Percentiles rank a stretch among this genome's conserved stretches.
These are phyloP conservation scores for Diaporthe citri DNA, from an alignment of 2,329 filamentous ascomycete genomes.

Conservation along the genomic window DNA sequence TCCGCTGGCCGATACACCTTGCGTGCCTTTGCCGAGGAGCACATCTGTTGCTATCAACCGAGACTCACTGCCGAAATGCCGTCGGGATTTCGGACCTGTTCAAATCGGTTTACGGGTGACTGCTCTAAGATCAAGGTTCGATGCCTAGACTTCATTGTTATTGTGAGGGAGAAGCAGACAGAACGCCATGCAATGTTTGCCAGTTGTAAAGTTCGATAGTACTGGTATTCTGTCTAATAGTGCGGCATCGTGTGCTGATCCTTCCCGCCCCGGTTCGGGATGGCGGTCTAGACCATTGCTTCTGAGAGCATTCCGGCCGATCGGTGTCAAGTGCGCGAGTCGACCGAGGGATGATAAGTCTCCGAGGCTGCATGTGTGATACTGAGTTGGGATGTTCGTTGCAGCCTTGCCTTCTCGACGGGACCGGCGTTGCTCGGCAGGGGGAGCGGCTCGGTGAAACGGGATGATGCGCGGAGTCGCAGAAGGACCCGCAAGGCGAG, in stretches of 20 bases:
- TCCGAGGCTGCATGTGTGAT: not conserved
- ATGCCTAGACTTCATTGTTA: not conserved
- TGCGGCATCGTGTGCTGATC: conserved; percentile 1
- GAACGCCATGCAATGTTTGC: not conserved
- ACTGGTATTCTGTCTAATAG: not conserved
- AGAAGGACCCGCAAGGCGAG: not conserved
- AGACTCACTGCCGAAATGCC: not conserved
- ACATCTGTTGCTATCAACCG: not conserved
- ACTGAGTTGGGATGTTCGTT: conserved; percentile 4
- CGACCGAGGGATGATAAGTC: not conserved
- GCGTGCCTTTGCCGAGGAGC: not conserved
- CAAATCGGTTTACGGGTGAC: too few relatives aligned
- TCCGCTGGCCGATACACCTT: not conserved
- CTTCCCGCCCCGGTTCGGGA: not conserved
- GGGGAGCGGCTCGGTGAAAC: conserved; percentile 7
- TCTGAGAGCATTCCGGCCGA: conserved; percentile 11
- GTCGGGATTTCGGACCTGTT: not conserved
- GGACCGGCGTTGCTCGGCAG: not conserved
- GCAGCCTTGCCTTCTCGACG: not conserved
- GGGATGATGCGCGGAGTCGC: not conserved
- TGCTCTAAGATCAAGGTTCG: not conserved
- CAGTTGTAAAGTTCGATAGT: not conserved
- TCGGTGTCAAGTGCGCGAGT: conserved; percentile 1
- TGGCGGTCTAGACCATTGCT: conserved; percentile 8
- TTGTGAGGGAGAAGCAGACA: not conserved